A percentile compares a stretch with the other conserved stretches of the same genome.
These are phyloP conservation scores for Selenicereus undatus DNA, from an alignment of 148 eudicot genomes.

Conservation along the genomic window DNA sequence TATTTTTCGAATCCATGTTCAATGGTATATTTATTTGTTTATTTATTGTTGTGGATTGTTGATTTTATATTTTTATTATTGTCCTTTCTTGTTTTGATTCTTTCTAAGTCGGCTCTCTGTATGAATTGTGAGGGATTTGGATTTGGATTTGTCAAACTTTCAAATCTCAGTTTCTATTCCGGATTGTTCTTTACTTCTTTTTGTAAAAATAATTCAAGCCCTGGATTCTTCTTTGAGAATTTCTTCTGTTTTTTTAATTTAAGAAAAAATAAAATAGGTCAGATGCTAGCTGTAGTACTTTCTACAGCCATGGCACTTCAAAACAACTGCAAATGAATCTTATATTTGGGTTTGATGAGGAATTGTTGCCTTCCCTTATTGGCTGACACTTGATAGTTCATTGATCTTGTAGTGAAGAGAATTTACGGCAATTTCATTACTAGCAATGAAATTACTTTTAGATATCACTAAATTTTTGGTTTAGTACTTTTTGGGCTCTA, in stretches of 20 bases:
- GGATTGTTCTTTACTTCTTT: neutral
- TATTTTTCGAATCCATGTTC: too few species aligned
- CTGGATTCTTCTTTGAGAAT: neutral
- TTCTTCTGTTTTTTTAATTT: too few species aligned
- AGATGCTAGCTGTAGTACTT: neutral
- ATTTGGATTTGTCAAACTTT: neutral
- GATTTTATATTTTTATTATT: too few species aligned
- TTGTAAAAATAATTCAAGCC: neutral
- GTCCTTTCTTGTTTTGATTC: too few species aligned
- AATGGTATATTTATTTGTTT: too few species aligned
- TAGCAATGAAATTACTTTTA: neutral
- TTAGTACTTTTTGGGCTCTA: neutral
- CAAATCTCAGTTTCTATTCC: neutral
- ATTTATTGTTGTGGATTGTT: too few species aligned
- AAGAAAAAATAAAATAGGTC: neutral
- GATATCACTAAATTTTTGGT: neutral
- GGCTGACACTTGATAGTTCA: neutral
- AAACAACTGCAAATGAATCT: neutral
- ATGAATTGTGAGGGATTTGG: neutral
- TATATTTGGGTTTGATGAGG: neutral
- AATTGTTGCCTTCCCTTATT: neutral
- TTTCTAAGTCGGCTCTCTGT: neutral
- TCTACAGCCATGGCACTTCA: neutral
- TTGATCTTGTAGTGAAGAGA: neutral
- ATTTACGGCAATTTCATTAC: neutral